These are phyloP conservation scores for Nigrograna mackinnonii DNA, from an alignment of 2,329 filamentous ascomycete species.

Conservation along the genomic window DNA sequence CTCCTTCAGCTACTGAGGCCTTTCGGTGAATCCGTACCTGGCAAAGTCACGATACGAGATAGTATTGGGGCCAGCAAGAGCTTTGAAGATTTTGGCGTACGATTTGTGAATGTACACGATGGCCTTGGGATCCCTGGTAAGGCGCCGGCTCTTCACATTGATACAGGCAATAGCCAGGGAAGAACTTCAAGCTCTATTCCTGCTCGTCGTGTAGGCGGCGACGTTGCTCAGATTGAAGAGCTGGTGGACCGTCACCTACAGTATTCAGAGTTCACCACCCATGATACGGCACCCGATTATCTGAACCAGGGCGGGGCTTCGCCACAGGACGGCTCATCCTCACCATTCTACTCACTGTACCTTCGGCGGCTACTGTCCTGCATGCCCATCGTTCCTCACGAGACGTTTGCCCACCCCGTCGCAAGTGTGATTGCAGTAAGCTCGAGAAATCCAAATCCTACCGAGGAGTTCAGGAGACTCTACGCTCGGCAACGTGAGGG, in stretches of 20 bases:
- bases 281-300: slow-evolving; percentile 44
- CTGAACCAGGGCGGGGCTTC: slow-evolving; percentile 37
- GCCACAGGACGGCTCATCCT: slow-evolving; percentile 48
- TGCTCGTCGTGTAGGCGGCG: slow-evolving; percentile 49
- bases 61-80: slow-evolving; percentile 81
- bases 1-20: slow-evolving; percentile 85
- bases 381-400: slow-evolving; percentile 77
- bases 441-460: slow-evolving; percentile 79
- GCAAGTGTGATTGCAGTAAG: slow-evolving; percentile 95
- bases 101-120: slow-evolving; percentile 75
- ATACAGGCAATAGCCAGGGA: slow-evolving; percentile 25
- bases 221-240: slow-evolving; percentile 74
- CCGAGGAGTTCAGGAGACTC: slow-evolving; percentile 82
- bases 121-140: slow-evolving; percentile 44
- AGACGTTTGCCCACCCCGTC: slow-evolving; percentile 93
- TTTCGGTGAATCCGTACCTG: slow-evolving; percentile 85
- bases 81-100: slow-evolving; percentile 88
- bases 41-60: slow-evolving; percentile 88
- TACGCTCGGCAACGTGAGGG: slow-evolving; percentile 86
- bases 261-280: slow-evolving; percentile 65
- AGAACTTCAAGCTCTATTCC: slow-evolving; percentile 31
- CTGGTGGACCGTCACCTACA: slow-evolving; percentile 79
- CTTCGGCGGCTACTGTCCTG: slow-evolving; percentile 81
- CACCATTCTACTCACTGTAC: slow-evolving; percentile 84
- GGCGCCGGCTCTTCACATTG: slow-evolving; percentile 41